These are phyloP conservation scores for Ophiostoma tasmaniense DNA, from an alignment of 2,329 filamentous ascomycete species.

Conservation along the genomic window DNA sequence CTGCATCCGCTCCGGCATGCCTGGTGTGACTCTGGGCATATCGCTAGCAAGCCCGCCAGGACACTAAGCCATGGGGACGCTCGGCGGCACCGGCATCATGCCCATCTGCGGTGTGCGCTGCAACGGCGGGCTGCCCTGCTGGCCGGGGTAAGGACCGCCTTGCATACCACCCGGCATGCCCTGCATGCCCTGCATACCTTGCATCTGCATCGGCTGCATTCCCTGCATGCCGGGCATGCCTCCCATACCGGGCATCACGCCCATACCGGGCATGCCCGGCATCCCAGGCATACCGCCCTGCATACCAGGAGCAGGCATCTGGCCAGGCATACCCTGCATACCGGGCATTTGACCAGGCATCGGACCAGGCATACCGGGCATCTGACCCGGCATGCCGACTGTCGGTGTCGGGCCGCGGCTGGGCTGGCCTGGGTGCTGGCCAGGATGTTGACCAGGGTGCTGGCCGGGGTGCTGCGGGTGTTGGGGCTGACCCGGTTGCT, in stretches of 20 bases:
- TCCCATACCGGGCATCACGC: not conserved
- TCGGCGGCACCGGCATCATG: slow-evolving; percentile 22
- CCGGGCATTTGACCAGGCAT: not conserved
- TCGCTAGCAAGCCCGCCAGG: too few relatives aligned
- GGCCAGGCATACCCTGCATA: slow-evolving; percentile 1
- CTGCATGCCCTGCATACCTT: not conserved
- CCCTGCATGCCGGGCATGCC: not conserved
- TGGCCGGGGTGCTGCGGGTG: not conserved
- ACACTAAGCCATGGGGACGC: slow-evolving; percentile 18
- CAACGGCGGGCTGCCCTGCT: slow-evolving; percentile 25
- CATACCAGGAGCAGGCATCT: not conserved
- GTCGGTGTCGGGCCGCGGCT: not conserved
- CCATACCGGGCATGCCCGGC: not conserved
- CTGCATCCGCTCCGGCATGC: too few relatives aligned
- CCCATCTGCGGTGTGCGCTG: slow-evolving; percentile 28
- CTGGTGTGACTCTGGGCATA: too few relatives aligned
- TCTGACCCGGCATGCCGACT: slow-evolving; percentile 3
- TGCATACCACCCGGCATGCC: not conserved
- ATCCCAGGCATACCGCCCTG: not conserved
- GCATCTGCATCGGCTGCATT: not conserved
- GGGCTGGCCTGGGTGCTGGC: not conserved
- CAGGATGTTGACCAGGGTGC: slow-evolving; percentile 4
- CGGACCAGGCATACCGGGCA: slow-evolving; percentile 3
- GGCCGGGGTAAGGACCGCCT: slow-evolving; percentile 12
- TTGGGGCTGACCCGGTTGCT: slow-evolving; percentile 2